Conservation (phyloP, 495 filamentous ascomycete species). For the Aspergillus steynii region DNA sequence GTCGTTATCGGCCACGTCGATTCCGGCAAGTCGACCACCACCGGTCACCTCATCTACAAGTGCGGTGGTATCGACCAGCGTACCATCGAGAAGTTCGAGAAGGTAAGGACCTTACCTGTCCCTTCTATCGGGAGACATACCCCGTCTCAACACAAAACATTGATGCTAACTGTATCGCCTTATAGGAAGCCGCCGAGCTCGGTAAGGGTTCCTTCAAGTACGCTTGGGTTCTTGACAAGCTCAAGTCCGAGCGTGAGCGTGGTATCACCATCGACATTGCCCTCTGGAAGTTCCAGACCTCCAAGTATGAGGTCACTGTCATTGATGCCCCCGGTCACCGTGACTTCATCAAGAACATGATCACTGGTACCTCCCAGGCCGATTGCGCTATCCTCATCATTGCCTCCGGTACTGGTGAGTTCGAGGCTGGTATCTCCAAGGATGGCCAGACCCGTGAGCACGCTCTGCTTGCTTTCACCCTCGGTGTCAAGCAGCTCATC, state of each 20-base stretch:
- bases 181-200: conserved; percentile 91
- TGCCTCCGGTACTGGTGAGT: conserved; percentile 99
- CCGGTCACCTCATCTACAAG: conserved; percentile 99
- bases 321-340: conserved; percentile 99
- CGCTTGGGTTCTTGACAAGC: conserved; percentile 99
- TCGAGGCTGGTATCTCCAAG: conserved; percentile 99
- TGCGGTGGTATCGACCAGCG: conserved; percentile 99
- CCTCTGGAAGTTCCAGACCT: conserved; percentile 99
- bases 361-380: conserved; percentile 99
- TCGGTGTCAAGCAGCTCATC: conserved; percentile 99
- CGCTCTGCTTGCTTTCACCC: conserved; percentile 99
- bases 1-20: conserved; percentile 99
- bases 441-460: conserved; percentile 99
- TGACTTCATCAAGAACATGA: conserved; percentile 99
- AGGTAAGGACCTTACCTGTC: conserved; percentile 29
- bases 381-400: conserved; percentile 99
- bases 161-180: not conserved
- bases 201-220: conserved; percentile 99
- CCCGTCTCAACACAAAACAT: not conserved
- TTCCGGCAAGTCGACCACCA: conserved; percentile 99
- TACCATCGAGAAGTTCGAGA: conserved; percentile 99
- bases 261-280: conserved; percentile 99
- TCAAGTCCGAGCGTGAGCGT: conserved; percentile 99
- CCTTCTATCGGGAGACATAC: not conserved
- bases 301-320: conserved; percentile 98